Conservation (phyloP, 208 protist genomes). For the Novymonas esmeraldas region DNA sequence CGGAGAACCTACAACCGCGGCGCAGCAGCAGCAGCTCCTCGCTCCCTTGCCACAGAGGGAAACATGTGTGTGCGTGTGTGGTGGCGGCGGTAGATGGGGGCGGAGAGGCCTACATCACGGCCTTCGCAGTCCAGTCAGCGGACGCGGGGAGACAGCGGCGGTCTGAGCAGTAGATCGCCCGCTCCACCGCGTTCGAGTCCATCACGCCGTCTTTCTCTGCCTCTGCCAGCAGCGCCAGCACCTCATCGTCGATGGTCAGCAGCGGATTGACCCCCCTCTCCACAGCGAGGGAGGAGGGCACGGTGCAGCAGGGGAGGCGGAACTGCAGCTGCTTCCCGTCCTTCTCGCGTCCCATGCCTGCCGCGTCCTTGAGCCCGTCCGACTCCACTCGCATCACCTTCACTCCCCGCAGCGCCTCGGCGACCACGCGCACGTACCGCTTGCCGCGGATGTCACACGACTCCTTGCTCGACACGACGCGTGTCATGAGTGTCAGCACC, state of each 20-base stretch:
- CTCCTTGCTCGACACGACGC: conserved; percentile 6
- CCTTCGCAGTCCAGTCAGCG: not conserved
- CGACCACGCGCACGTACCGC: conserved; percentile 28
- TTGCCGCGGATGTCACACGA: conserved; percentile 6
- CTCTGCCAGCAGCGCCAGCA: conserved; percentile 32
- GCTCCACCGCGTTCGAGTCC: conserved; percentile 32
- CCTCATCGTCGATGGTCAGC: conserved; percentile 54
- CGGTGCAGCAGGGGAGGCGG: conserved; percentile 54
- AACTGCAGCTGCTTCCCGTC: conserved; percentile 8
- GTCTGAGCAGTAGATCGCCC: conserved; percentile 49
- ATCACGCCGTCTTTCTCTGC: conserved; percentile 23
- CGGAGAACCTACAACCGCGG: no score
- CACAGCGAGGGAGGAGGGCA: conserved; percentile 68
- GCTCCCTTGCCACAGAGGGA: no score
- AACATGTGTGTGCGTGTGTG: no score
- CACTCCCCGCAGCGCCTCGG: conserved; percentile 33
- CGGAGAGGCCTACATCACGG: no score
- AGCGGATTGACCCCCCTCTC: conserved; percentile 72
- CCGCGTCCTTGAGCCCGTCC: conserved; percentile 44
- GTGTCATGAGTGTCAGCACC: conserved; percentile 40
- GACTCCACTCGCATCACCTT: conserved; percentile 39
- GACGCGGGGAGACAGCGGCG: conserved; percentile 20
- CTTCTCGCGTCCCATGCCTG: conserved; percentile 3
- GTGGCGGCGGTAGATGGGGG: no score
- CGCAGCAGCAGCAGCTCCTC: no score